phyloP scores from a whole-genome alignment of 2,329 filamentous ascomycete genomes.

The Macrophomina tecta region DNA sequence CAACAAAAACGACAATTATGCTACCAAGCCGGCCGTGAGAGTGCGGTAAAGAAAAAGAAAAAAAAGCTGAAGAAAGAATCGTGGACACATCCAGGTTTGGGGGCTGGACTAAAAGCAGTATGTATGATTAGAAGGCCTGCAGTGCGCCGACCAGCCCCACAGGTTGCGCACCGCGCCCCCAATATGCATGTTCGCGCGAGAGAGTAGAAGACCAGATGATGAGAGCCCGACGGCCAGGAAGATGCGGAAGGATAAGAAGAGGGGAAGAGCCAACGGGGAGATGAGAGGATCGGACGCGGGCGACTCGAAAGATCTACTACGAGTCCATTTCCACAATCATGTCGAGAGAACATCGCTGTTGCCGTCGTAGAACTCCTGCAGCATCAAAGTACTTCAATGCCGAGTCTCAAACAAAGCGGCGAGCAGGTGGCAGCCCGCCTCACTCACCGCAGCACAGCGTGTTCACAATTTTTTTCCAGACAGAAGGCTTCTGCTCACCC shows the following conservation, averaged over 20 bases:
- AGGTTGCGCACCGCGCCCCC: conserved; percentile 26
- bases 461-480: conserved; percentile 28
- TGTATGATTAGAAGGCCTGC: conserved; percentile 26
- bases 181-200: conserved; percentile 28
- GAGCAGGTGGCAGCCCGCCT: conserved; percentile 11
- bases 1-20: conserved; percentile 26
- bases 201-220: conserved; percentile 27
- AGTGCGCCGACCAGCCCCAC: conserved; percentile 24
- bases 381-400: conserved; percentile 20
- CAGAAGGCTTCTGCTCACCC: conserved; percentile 25
- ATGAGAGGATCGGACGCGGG: conserved; percentile 17
- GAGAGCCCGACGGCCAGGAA: conserved; percentile 19
- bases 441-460: conserved; percentile 29
- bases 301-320: conserved; percentile 9
- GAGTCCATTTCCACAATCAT: not conserved
- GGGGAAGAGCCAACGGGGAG: conserved; percentile 24
- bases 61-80: conserved; percentile 28
- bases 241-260: conserved; percentile 28
- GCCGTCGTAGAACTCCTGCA: not conserved
- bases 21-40: conserved; percentile 29
- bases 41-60: conserved; percentile 16
- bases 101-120: conserved; percentile 24
- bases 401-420: conserved; percentile 12
- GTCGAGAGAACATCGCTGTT: conserved; percentile 1
- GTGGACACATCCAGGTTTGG: conserved; percentile 29